Evolutionary conservation across 257 asterid species (phyloP).

Genomic region (Solanum microdontum): DNA sequence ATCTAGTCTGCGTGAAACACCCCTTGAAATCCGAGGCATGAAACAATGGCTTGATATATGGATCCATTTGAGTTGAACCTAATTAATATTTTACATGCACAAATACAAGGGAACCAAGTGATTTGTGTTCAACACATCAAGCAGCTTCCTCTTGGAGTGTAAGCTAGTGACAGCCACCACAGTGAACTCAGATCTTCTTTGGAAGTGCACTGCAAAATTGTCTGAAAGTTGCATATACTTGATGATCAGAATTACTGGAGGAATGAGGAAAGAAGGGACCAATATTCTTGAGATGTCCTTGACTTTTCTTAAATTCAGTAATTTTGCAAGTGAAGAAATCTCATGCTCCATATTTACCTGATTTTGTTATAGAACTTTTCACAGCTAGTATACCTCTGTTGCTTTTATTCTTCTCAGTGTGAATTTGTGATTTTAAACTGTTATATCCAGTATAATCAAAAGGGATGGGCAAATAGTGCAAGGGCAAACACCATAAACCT

Average conservation of each 20-base stretch:
- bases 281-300: not conserved
- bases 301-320: not conserved
- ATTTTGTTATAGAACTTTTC: not conserved
- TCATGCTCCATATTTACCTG: not conserved
- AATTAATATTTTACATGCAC: not conserved
- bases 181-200: not conserved
- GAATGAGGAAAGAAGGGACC: not conserved
- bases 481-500: not conserved
- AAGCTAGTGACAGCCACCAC: not conserved
- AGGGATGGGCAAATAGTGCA: not conserved
- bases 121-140: not conserved
- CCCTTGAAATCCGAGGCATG: conserved; percentile 17
- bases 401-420: too few species aligned
- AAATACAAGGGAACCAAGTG: not conserved
- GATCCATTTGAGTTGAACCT: not conserved
- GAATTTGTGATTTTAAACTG: not conserved
- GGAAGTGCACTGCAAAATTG: not conserved
- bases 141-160: not conserved
- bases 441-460: not conserved
- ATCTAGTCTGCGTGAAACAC: conserved; percentile 63
- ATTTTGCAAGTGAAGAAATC: not conserved
- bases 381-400: not conserved
- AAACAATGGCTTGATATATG: not conserved
- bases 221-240: not conserved
- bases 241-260: not conserved